Evolutionary conservation across 495 filamentous ascomycete genomes (phyloP), one percentile per base, ranked within the genome.

Genomic region (Viridothelium virens): DNA sequence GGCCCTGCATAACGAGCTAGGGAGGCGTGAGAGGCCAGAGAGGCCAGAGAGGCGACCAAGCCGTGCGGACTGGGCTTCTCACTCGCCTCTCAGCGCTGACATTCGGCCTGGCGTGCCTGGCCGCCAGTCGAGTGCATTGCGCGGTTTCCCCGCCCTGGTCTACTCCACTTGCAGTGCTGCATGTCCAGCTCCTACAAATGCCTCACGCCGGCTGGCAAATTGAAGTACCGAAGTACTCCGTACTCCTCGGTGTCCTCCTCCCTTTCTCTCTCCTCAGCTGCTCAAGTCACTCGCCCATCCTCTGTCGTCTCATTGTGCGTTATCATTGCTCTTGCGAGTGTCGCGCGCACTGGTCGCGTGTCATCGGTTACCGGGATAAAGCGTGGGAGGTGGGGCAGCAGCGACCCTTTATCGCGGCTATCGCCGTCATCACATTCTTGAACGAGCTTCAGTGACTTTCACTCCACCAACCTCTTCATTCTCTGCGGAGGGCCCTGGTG

Each of bases 241-340:
- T 1, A 44, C 41, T 44, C 41, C 6, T 44, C 1, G 25, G 25
- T 25, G 1, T 53, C 53, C 31, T 59, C 53, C 31, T 34, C 31
- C 25, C 53, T 59, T 36, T n/a, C 53, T 4, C 53, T 7, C 53
- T 59, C 53, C 53, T 59, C 53, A 59, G 53, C 53, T 59, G 53
- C 25, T 34, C 53, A 33, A 31, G 53, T 59, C 53, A 59, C 53
- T 59, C 53, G 53, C 53, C 18, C 7, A 14, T 53, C 12, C 18
- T 36, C 53, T 59, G 18, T 59, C 53, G 11, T 25, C n/a, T 16
- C 41, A 9, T 46, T 53, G 12, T 53, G 5, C n/a, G 5, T 5
- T 25, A 53, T 14, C 48, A 14, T 53, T 53, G n/a, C 16, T 18
- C 18, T 53, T 25, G 48, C 48, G 18, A 53, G 5, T 53, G 48